A percentile compares a stretch with the other conserved stretches of the same genome.
These are phyloP conservation scores for Dryas integrifolia DNA, from an alignment of 331 rosid species.

Conservation along the genomic window DNA sequence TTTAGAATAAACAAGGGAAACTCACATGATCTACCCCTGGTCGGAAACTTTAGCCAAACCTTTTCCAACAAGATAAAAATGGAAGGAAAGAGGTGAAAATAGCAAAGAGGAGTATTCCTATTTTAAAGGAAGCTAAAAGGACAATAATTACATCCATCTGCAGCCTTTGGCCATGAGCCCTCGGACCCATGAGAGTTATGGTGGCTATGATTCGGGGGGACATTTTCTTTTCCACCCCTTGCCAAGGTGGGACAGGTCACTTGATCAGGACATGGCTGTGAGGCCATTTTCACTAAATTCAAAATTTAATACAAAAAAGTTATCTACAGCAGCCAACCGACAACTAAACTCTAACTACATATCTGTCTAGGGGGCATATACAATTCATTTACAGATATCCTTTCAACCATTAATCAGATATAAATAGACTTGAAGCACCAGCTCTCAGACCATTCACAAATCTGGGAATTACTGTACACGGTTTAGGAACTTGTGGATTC, in stretches of 20 bases:
- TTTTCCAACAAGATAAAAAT: not conserved
- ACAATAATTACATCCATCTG: constrained; percentile 16
- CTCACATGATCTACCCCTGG: not conserved
- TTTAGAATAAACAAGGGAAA: not conserved
- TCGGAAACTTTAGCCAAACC: not conserved
- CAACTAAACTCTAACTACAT: not conserved
- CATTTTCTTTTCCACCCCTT: not conserved
- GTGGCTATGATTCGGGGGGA: constrained; percentile 20
- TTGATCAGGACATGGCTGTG: not conserved
- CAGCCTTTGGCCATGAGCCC: constrained; percentile 13
- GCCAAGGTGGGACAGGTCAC: constrained; percentile 17
- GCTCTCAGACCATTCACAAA: not conserved
- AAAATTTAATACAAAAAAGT: not conserved
- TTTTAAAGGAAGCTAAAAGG: not conserved
- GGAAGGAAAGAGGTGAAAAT: not conserved
- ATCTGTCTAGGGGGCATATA: not conserved
- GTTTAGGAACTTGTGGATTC: constrained; percentile 34
- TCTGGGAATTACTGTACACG: not conserved
- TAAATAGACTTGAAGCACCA: not conserved
- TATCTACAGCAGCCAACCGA: not conserved
- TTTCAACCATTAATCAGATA: not conserved
- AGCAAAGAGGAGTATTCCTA: not conserved
- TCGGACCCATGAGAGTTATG: constrained; percentile 1
- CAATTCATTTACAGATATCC: constrained; percentile 22
- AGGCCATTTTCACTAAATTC: constrained; percentile 2